Evolutionary conservation across 2,329 filamentous ascomycete genomes (phyloP).

Genomic region (Xylaria sp.): DNA sequence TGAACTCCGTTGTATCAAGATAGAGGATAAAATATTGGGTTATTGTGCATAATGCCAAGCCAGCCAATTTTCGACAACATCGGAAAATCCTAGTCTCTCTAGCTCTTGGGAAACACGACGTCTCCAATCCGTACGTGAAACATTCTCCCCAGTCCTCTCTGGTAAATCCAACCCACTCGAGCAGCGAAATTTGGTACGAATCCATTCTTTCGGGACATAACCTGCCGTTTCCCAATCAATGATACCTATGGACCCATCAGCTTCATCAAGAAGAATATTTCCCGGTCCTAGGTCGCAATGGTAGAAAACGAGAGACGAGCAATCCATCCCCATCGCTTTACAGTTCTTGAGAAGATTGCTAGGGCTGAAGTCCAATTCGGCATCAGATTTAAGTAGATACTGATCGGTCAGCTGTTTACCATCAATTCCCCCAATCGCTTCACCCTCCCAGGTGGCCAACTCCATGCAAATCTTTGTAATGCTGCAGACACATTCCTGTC

Average conservation of each 20-base stretch:
- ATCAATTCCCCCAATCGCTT: conserved; percentile 28
- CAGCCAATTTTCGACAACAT: too few species aligned
- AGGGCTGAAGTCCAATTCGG: conserved; percentile 20
- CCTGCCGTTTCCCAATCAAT: conserved; percentile 31
- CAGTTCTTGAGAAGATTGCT: conserved; percentile 22
- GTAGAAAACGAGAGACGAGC: conserved; percentile 28
- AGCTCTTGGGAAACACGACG: conserved; percentile 26
- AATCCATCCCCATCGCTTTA: conserved; percentile 28
- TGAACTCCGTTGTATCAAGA: too few species aligned
- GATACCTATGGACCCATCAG: conserved; percentile 23
- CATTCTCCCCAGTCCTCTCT: conserved; percentile 23
- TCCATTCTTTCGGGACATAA: conserved; percentile 32
- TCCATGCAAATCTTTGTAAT: conserved; percentile 32
- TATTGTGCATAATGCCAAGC: too few species aligned
- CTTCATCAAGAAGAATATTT: conserved; percentile 29
- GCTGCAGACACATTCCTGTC: conserved; percentile 27
- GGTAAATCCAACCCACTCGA: conserved; percentile 29
- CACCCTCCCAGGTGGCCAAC: conserved; percentile 25
- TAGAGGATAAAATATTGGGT: too few species aligned
- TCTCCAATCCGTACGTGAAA: conserved; percentile 26
- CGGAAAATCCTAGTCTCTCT: conserved; percentile 20
- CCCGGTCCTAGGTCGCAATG: conserved; percentile 28
- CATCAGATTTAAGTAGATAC: conserved; percentile 20
- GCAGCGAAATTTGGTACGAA: conserved; percentile 31
- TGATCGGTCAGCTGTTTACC: conserved; percentile 23